Conservation (phyloP, 129 eudicot genomes). For the Rutidosis leptorrhynchoides region DNA sequence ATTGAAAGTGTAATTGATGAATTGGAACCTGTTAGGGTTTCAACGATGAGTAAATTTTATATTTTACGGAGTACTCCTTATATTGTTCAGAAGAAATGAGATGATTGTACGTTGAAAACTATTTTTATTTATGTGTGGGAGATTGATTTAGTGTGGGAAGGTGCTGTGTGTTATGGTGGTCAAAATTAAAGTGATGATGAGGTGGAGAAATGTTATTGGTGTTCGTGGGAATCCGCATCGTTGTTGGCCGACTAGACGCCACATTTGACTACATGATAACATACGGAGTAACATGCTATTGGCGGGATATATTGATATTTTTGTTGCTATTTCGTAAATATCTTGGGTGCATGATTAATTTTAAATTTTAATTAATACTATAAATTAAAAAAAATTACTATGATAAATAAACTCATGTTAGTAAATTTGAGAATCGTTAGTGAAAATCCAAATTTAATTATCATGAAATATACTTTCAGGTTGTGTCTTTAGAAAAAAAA, state of each 20-base stretch:
- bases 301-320: too few relatives aligned
- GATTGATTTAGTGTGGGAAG: neutral
- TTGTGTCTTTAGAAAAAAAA: too few relatives aligned
- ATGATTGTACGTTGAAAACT: conserved; percentile 18
- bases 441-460: too few relatives aligned
- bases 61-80: too few relatives aligned
- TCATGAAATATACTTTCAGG: too few relatives aligned
- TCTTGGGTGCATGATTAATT: too few relatives aligned
- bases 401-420: too few relatives aligned
- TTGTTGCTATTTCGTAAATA: too few relatives aligned
- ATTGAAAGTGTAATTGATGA: neutral
- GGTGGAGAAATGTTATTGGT: neutral
- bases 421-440: too few relatives aligned
- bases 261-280: neutral
- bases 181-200: neutral
- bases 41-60: neutral
- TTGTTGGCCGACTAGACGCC: neutral
- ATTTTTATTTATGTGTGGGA: neutral
- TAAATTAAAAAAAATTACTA: too few relatives aligned
- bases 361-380: too few relatives aligned
- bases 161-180: neutral
- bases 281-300: too few relatives aligned
- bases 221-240: conserved; percentile 1
- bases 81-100: conserved; percentile 8
- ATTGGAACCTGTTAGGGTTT: conserved; percentile 23